Evolutionary conservation across 1,139 yeast genomes (phyloP).

Genomic region (Pichiaceae sp.): DNA sequence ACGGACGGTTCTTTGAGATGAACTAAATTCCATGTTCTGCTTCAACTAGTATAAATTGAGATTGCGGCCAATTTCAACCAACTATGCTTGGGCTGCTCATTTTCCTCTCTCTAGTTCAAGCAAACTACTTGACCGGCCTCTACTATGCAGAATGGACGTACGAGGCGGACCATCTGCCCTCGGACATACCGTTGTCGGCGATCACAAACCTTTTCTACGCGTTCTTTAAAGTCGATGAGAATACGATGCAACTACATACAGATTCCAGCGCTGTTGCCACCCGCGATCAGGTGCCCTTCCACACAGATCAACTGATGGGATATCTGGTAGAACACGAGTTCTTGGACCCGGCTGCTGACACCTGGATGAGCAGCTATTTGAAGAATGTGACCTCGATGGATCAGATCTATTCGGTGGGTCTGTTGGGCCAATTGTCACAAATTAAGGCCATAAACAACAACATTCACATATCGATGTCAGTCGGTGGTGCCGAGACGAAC

Average conservation of each 20-base stretch:
- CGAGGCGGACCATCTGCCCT: constrained; percentile 57
- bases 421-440: constrained; percentile 44
- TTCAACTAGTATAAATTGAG: neutral
- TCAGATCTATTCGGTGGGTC: constrained; percentile 12
- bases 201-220: constrained; percentile 74
- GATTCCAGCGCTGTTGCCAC: constrained; percentile 9
- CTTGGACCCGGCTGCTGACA: neutral
- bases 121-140: constrained; percentile 12
- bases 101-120: neutral
- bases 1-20: constrained; percentile 20
- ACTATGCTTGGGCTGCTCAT: neutral
- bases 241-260: constrained; percentile 33
- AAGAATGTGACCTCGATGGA: constrained; percentile 33
- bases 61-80: neutral
- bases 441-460: constrained; percentile 41
- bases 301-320: constrained; percentile 3
- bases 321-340: neutral
- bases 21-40: constrained; percentile 7
- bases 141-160: constrained; percentile 68
- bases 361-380: constrained; percentile 59
- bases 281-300: constrained; percentile 5
- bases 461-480: constrained; percentile 57
- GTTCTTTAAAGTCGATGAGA: constrained; percentile 51
- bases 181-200: constrained; percentile 48
- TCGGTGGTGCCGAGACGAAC: constrained; percentile 84